phyloP scores from a whole-genome alignment of 2,329 filamentous ascomycete genomes.

The Botrytis fabae region DNA sequence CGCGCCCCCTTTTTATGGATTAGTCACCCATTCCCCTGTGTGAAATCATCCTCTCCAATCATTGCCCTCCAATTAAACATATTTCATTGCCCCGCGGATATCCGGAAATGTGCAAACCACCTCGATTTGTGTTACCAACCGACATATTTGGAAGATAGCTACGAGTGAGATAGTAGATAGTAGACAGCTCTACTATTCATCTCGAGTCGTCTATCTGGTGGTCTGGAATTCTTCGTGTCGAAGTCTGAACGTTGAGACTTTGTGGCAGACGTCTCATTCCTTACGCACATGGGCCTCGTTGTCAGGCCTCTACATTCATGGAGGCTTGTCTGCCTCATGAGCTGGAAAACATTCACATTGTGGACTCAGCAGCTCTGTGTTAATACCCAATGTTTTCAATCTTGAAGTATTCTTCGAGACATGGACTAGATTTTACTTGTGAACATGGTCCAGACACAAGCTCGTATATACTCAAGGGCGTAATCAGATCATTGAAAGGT shows the following conservation, averaged over 20 bases:
- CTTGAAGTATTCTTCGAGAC: too few relatives aligned
- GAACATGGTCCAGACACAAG: too few relatives aligned
- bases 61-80: not conserved
- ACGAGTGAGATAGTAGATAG: not conserved
- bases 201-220: too few relatives aligned
- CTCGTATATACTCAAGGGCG: too few relatives aligned
- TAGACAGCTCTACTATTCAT: not conserved
- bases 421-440: too few relatives aligned
- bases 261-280: not conserved
- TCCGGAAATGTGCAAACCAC: slow-evolving; percentile 6
- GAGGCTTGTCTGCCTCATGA: too few relatives aligned
- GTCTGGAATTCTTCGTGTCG: not conserved
- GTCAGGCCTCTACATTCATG: not conserved
- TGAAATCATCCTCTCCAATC: not conserved
- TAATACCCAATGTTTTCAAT: too few relatives aligned
- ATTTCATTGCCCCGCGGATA: not conserved
- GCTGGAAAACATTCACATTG: not conserved
- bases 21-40: not conserved
- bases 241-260: not conserved
- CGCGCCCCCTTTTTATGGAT: not conserved
- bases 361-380: not conserved
- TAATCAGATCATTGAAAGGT: too few relatives aligned
- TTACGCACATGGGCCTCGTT: not conserved
- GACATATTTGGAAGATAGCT: not conserved
- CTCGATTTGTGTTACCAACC: not conserved